These are phyloP conservation scores for Petunia hybrid DNA, from an alignment of 305 asterid species.

Conservation along the genomic window DNA sequence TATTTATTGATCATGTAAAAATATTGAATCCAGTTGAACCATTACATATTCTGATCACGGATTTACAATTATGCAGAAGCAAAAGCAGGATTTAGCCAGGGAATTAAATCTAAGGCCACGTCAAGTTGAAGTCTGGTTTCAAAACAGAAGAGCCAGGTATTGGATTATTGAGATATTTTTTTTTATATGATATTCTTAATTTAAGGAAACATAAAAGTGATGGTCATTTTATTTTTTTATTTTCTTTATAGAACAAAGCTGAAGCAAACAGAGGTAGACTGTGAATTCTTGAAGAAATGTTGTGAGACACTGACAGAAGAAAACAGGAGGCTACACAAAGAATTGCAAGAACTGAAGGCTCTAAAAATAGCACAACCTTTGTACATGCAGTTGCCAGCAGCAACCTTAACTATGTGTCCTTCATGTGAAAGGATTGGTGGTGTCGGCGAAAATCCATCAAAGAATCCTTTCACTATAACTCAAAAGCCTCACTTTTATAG, in stretches of 20 bases:
- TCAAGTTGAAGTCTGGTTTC: slow-evolving; percentile 98
- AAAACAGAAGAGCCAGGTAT: slow-evolving; percentile 95
- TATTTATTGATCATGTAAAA: too few species aligned
- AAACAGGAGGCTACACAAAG: slow-evolving; percentile 41
- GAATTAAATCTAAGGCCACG: slow-evolving; percentile 86
- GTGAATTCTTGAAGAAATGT: slow-evolving; percentile 42
- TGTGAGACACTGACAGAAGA: slow-evolving; percentile 41
- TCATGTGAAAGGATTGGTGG: neutral
- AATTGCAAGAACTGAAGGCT: slow-evolving; percentile 46
- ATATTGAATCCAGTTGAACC: too few species aligned
- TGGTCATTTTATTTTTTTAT: neutral
- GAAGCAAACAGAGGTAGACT: slow-evolving; percentile 47
- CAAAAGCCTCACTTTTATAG: neutral
- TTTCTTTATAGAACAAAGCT: slow-evolving; percentile 62
- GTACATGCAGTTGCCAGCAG: slow-evolving; percentile 30
- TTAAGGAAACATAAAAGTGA: slow-evolving; percentile 16
- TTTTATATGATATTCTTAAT: neutral
- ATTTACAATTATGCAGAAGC: slow-evolving; percentile 61
- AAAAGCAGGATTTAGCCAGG: slow-evolving; percentile 87
- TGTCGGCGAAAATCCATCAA: slow-evolving; percentile 14
- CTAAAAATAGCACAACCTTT: slow-evolving; percentile 22
- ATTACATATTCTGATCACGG: too few species aligned
- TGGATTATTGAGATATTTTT: neutral
- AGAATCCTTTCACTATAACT: neutral
- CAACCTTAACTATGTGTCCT: slow-evolving; percentile 9